These are phyloP conservation scores for Metarhizium guizhouense DNA, from an alignment of 2,329 filamentous ascomycete genomes.

Conservation along the genomic window DNA sequence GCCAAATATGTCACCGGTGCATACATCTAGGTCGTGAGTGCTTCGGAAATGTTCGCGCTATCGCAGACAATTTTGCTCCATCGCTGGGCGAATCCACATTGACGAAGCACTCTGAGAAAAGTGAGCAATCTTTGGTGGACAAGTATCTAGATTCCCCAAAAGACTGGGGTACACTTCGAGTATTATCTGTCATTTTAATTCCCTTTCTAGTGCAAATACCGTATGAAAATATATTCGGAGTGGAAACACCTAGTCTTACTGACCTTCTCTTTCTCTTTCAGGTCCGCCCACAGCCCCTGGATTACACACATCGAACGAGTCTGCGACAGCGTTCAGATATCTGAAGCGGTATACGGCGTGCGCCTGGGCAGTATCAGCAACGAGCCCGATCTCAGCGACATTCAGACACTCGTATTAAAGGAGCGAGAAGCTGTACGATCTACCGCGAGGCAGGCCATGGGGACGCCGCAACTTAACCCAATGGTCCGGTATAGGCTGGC, in stretches of 20 bases:
- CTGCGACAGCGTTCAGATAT: not conserved
- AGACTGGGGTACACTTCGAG: no score
- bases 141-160: no score
- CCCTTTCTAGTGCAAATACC: no score
- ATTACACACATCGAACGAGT: not conserved
- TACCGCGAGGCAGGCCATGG: no score
- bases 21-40: not conserved
- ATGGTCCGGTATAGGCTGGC: not conserved
- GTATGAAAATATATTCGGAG: no score
- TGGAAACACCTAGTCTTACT: no score
- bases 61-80: not conserved
- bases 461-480: not conserved
- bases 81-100: not conserved
- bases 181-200: no score
- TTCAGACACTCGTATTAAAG: no score
- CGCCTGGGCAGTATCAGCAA: no score
- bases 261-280: not conserved
- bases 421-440: no score
- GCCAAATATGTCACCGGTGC: not conserved
- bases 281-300: not conserved
- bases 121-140: not conserved
- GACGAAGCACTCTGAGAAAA: not conserved
- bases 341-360: not conserved
- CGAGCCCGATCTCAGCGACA: no score
- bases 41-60: not conserved